A percentile compares a stretch with the other conserved stretches of the same genome.
phyloP scores from a whole-genome alignment of 1,284 basidiomycete species.

The Tausonia pullulans region DNA sequence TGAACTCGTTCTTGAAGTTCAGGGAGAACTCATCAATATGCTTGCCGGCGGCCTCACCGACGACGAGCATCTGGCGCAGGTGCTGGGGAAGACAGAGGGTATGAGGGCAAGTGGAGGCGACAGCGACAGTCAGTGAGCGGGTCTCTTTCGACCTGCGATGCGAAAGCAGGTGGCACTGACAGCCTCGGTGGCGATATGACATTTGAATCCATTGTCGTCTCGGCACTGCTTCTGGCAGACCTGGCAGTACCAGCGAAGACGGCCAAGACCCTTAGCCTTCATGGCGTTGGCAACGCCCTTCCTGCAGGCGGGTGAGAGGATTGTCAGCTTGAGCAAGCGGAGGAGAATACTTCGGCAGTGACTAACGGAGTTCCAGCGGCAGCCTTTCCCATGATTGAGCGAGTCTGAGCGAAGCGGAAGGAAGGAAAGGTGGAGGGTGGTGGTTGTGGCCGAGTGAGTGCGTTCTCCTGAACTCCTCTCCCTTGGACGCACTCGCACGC shows the following conservation, averaged over 20 bases:
- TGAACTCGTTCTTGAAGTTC: conserved; percentile 86
- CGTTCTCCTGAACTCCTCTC: too few species aligned
- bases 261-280: conserved; percentile 89
- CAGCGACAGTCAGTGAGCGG: not conserved
- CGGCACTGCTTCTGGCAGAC: conserved; percentile 92
- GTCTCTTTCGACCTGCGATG: not conserved
- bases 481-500: too few species aligned
- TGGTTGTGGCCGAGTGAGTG: too few species aligned
- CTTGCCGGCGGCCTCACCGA: conserved; percentile 81
- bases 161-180: conserved; percentile 22
- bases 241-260: conserved; percentile 91
- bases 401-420: too few species aligned
- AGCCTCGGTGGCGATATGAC: conserved; percentile 16
- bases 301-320: conserved; percentile 8
- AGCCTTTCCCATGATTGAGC: not conserved
- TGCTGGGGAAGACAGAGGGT: conserved; percentile 37
- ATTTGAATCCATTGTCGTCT: conserved; percentile 94
- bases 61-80: conserved; percentile 87
- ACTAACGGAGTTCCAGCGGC: not conserved
- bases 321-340: not conserved
- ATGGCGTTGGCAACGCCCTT: conserved; percentile 89
- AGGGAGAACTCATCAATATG: conserved; percentile 84
- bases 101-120: conserved; percentile 27
- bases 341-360: not conserved
- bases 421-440: too few species aligned